These are phyloP conservation scores for Sistotremastrum niveocremeum DNA, from an alignment of 768 basidiomycete genomes.

Conservation along the genomic window DNA sequence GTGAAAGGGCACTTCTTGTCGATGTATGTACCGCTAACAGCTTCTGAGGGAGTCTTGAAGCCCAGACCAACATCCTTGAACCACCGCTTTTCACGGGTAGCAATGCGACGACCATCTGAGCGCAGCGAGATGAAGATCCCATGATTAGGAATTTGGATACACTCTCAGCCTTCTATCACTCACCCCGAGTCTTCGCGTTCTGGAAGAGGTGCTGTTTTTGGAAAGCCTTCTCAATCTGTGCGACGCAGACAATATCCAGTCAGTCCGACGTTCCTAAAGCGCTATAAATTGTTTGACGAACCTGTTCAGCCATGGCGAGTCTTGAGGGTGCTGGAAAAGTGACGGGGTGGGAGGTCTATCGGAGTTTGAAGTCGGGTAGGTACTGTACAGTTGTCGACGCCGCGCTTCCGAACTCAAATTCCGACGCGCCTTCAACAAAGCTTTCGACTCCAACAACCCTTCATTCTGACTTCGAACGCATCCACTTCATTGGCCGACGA, in stretches of 20 bases:
- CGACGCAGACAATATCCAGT: conserved; percentile 5
- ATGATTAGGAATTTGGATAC: conserved; percentile 22
- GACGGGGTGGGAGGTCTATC: neutral
- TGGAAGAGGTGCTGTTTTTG: conserved; percentile 99
- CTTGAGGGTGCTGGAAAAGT: conserved; percentile 11
- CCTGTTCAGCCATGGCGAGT: conserved; percentile 28
- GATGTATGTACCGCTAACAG: conserved; percentile 92
- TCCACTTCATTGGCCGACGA: no score
- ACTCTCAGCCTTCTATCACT: conserved; percentile 72
- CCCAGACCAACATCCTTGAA: conserved; percentile 97
- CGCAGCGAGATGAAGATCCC: neutral
- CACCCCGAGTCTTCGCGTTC: conserved; percentile 88
- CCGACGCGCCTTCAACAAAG: no score
- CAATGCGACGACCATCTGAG: conserved; percentile 77
- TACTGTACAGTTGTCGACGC: conserved; percentile 24
- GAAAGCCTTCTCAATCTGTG: conserved; percentile 89
- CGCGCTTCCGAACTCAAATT: no score
- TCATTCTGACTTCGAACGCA: no score
- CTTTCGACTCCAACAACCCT: no score
- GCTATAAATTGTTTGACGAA: conserved; percentile 9
- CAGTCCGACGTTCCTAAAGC: neutral
- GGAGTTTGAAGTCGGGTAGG: conserved; percentile 24
- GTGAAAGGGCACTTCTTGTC: conserved; percentile 99
- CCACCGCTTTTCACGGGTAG: conserved; percentile 95
- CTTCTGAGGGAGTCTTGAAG: conserved; percentile 92